Base-by-base conservation (phyloP, 805 yeast species). In the Schwanniomyces polymorphus region DNA sequence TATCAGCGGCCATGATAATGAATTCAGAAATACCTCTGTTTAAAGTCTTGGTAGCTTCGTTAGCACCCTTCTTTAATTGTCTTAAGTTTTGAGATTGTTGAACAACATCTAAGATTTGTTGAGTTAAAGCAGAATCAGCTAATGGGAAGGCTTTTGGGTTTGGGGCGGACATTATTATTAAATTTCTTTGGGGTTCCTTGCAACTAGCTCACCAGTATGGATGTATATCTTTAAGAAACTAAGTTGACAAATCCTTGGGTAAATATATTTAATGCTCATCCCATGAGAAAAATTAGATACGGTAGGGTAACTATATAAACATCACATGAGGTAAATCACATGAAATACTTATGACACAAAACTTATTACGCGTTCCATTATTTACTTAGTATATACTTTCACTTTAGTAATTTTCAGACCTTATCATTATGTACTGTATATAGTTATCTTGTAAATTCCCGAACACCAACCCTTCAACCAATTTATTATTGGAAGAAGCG, bases 1-100 rank as follows among this genome's bases (percentile, higher is more conserved):
- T 91, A 71, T 94, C 99, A 63, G 99, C 99, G 58, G 99, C 99
- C 97, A 94, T 90, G 78, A 92, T 89, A 74, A 92, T 91, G 82
- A 92, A 92, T 79, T 92, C 99, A 64, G 97, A 88, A 67, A 92
- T 92, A 85, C 99, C 99, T 82, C 98, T 88, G 88, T 92, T 92
- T 78, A 92, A 83, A 63, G 97, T 92, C 83, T 92, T 92, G 77
- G 97, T 94, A 67, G 98, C 96, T 80, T 94, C 99, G 74, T 94
- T 94, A 61, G 99, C 99, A 76, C 99, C 99, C 76, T 94, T 94
- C 84, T 94, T 94, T 75, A 94, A 84, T 79, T 94, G 99, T 81
- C 98, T 91, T 71, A 94, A 83, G 78, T 88, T 91, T 65, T 96
- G 91, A 53, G 97, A 90, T 80, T 94, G 99, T 79, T 94, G 99